Percentiles rank a stretch among this genome's conserved stretches.
Conservation (phyloP, 805 yeast species). For the Candida vaughaniae region DNA sequence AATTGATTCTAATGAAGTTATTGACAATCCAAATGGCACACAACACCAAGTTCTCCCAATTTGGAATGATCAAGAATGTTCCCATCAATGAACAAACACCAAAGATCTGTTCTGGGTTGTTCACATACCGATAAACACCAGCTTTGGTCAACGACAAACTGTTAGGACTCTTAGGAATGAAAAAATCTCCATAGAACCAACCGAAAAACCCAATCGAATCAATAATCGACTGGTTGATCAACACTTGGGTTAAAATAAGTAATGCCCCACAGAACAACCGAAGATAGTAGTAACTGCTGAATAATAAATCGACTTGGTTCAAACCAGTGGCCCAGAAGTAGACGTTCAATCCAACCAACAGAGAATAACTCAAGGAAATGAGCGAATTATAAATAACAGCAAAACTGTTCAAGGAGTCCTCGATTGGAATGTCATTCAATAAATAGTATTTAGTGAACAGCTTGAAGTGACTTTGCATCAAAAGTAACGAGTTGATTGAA, state of each 20-base stretch:
- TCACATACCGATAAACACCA: conserved; percentile 78
- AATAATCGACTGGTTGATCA: conserved; percentile 69
- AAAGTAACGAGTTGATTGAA: conserved; percentile 50
- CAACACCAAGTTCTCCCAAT: conserved; percentile 51
- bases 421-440: conserved; percentile 61
- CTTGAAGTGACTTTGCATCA: conserved; percentile 58
- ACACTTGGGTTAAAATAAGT: conserved; percentile 57
- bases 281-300: conserved; percentile 44
- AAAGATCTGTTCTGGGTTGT: conserved; percentile 77
- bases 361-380: conserved; percentile 53
- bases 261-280: conserved; percentile 59
- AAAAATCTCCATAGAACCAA: conserved; percentile 90
- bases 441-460: conserved; percentile 65
- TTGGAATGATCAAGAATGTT: conserved; percentile 56
- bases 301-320: conserved; percentile 17
- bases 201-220: conserved; percentile 78
- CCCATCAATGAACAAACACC: conserved; percentile 85
- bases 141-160: conserved; percentile 58
- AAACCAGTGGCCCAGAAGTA: conserved; percentile 19
- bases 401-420: conserved; percentile 72
- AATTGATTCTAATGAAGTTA: conserved; percentile 64
- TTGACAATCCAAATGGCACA: conserved; percentile 59
- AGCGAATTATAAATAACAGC: conserved; percentile 58
- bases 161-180: conserved; percentile 50
- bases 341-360: conserved; percentile 45